Evolutionary conservation across 176 grass and related monocot species (phyloP).

Genomic region (Metroxylon sagu): DNA sequence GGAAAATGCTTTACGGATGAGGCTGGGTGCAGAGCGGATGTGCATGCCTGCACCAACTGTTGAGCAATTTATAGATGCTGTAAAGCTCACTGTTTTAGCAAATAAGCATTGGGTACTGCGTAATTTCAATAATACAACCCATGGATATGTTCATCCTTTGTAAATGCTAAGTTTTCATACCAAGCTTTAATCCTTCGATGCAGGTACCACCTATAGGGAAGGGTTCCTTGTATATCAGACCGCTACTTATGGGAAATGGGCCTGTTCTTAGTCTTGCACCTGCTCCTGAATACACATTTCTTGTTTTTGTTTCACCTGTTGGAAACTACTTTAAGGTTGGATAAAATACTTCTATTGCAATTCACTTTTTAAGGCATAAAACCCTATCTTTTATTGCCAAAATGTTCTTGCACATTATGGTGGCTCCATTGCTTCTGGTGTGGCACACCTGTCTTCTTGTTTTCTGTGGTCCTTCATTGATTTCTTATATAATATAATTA

Average conservation of each 20-base stretch:
- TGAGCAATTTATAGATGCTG: slow-evolving; percentile 70
- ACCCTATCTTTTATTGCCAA: no score
- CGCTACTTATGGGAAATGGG: slow-evolving; percentile 82
- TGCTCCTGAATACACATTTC: slow-evolving; percentile 81
- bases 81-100: slow-evolving; percentile 81
- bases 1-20: slow-evolving; percentile 89
- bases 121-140: neutral
- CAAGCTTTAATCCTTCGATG: neutral
- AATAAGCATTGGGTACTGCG: slow-evolving; percentile 76
- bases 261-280: slow-evolving; percentile 85
- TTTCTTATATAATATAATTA: no score
- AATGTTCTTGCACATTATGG: no score
- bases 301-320: slow-evolving; percentile 96
- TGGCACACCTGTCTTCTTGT: no score
- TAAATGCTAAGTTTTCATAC: neutral
- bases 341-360: neutral
- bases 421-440: no score
- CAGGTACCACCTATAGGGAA: slow-evolving; percentile 88
- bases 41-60: slow-evolving; percentile 86
- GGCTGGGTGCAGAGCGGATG: slow-evolving; percentile 72
- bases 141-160: no score
- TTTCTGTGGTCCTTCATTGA: no score
- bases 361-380: no score
- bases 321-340: slow-evolving; percentile 97
- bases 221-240: slow-evolving; percentile 92